Percentiles rank a stretch among this genome's conserved stretches.
These are phyloP conservation scores for Ulota crispa DNA, from an alignment of 225 moss, liverwort and hornwort genomes.

Conservation along the genomic window DNA sequence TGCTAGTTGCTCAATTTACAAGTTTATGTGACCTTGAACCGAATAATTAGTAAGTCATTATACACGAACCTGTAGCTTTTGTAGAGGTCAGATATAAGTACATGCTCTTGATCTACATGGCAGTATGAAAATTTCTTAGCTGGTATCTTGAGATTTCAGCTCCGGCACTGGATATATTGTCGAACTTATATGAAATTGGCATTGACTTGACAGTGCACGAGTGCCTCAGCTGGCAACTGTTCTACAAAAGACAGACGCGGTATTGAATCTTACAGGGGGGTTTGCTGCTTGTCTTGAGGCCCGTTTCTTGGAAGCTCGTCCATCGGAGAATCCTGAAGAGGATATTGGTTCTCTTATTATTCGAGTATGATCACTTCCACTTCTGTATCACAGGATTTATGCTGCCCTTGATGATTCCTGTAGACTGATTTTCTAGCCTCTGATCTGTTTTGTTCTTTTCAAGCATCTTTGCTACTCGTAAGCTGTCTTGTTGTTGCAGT, in stretches of 20 bases:
- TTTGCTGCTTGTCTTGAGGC: constrained; percentile 88
- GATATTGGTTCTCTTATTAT: constrained; percentile 76
- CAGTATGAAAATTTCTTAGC: background rate
- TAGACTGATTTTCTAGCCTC: background rate
- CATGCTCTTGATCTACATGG: background rate
- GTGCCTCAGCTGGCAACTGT: constrained; percentile 77
- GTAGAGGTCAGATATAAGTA: background rate
- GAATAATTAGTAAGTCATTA: background rate
- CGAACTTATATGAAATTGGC: background rate
- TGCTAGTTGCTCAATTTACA: background rate
- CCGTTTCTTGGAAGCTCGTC: constrained; percentile 62
- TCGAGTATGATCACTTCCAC: constrained; percentile 51
- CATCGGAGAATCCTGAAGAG: constrained; percentile 67
- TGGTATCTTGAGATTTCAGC: background rate
- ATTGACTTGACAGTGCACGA: constrained; percentile 63
- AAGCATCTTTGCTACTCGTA: background rate
- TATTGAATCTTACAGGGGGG: constrained; percentile 54
- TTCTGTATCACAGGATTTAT: constrained; percentile 2
- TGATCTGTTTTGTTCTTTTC: background rate
- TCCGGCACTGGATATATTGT: background rate
- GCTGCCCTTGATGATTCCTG: constrained; percentile 4
- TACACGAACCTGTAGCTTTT: background rate
- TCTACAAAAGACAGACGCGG: constrained; percentile 61
- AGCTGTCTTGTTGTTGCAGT: background rate
- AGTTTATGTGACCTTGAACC: background rate